Base-by-base conservation (phyloP, 106 monocot species). In the Hemerocallis citrina region DNA sequence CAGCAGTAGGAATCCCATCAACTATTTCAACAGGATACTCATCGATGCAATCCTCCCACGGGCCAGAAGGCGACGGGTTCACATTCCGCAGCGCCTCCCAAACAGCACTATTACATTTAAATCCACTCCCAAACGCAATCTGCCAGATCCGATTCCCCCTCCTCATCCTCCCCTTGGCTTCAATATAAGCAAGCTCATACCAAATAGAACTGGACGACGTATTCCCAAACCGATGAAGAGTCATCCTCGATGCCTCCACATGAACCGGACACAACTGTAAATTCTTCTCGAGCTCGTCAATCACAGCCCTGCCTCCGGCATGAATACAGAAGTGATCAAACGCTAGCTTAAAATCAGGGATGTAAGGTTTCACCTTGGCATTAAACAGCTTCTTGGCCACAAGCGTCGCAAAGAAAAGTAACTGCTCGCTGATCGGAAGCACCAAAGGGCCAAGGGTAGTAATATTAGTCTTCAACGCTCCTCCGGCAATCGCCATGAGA, bases 21-120 rank as follows among this genome's bases (percentile, higher is more conserved):
- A 77, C 55, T 10, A 81, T 73, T 17, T 77, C 59, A 19, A 85
- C 71, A 2, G 81, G 81, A 59, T 85, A 85, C 15, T 57, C 34
- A 25, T 85, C 55, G 16, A 85, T 77, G 74, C 81, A 81, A 43
- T 81, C 85, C 49, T 62, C 66, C 85, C 85, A 85, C 0, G 85
- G 85, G 12, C 70, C 74, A 35, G 52, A 39, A 1, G 74, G 64
- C 0, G 77, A 67, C 7, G 74, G 74, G 40, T 81, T 81, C 27
- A 85, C 77, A 61, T 69, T 75, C 34, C 81, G 39, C 16, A 85
- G 72, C 0, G 93, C 74, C 49, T 73, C 57, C 94, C 94, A 95
- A 23, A 95, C 94, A 3, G 63, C 52, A 31, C 62, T 72, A 41
- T 63, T 55, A 22, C 63, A 63, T 41, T 72, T 72, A 30, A 68